These are phyloP conservation scores for Beauveria medogensis DNA, from an alignment of 2,329 filamentous ascomycete species.

Conservation along the genomic window DNA sequence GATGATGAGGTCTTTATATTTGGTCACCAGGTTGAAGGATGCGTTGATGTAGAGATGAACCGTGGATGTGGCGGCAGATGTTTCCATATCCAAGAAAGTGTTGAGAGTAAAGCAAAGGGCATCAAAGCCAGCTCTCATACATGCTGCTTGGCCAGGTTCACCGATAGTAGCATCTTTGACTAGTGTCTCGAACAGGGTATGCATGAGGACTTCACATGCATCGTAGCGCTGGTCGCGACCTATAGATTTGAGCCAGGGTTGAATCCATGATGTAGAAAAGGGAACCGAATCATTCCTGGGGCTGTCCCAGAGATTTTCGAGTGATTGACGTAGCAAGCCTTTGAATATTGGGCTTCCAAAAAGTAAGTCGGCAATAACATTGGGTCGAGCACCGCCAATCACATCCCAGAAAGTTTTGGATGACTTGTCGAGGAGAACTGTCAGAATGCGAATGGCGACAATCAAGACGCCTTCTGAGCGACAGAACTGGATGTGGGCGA, in stretches of 20 bases:
- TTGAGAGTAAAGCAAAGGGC: slow-evolving; percentile 49
- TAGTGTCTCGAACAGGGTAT: slow-evolving; percentile 62
- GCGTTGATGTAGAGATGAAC: slow-evolving; percentile 56
- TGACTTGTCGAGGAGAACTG: slow-evolving; percentile 64
- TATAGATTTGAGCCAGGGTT: slow-evolving; percentile 69
- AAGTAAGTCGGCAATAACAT: slow-evolving; percentile 74
- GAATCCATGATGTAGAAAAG: slow-evolving; percentile 70
- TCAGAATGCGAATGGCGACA: slow-evolving; percentile 62
- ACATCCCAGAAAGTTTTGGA: slow-evolving; percentile 82
- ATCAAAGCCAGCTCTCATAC: slow-evolving; percentile 56
- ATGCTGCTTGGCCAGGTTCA: slow-evolving; percentile 49
- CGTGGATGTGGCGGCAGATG: slow-evolving; percentile 39
- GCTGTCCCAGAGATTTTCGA: slow-evolving; percentile 34
- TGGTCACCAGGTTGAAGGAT: slow-evolving; percentile 56
- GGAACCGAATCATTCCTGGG: slow-evolving; percentile 43
- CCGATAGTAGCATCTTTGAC: slow-evolving; percentile 47
- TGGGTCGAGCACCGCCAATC: slow-evolving; percentile 71
- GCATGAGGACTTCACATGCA: slow-evolving; percentile 69
- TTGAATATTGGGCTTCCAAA: slow-evolving; percentile 63
- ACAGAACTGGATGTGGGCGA: slow-evolving; percentile 44
- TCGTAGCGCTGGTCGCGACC: slow-evolving; percentile 68
- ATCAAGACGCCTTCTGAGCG: slow-evolving; percentile 52
- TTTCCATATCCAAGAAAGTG: slow-evolving; percentile 43
- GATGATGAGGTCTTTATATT: slow-evolving; percentile 53
- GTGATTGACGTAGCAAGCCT: slow-evolving; percentile 52